A percentile compares a stretch with the other conserved stretches of the same genome.
Evolutionary conservation across 371 early-diverging fungal species (phyloP).

Genomic region (Globomyces sp.): DNA sequence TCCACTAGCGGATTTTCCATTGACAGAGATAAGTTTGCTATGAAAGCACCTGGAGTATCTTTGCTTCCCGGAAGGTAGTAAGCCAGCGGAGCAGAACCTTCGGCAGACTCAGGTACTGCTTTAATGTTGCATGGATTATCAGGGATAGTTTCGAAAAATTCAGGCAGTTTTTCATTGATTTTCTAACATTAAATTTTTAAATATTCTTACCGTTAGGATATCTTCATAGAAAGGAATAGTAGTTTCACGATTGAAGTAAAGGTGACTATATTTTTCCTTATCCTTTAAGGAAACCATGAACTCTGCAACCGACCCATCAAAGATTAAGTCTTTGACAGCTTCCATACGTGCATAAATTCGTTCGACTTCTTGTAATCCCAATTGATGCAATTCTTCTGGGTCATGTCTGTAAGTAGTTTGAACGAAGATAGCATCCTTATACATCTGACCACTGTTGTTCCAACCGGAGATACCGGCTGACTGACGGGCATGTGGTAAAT

Average conservation of each 20-base stretch:
- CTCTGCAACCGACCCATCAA: conserved; percentile 33
- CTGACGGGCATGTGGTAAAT: conserved; percentile 34
- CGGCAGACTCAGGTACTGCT: conserved; percentile 29
- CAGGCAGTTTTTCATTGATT: conserved; percentile 28
- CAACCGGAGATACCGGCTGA: conserved; percentile 37
- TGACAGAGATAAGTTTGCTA: conserved; percentile 22
- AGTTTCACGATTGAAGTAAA: conserved; percentile 23
- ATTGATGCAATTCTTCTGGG: conserved; percentile 37
- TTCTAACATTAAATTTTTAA: conserved; percentile 12
- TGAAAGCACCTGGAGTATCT: conserved; percentile 3
- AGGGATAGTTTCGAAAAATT: conserved; percentile 35
- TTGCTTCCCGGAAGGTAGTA: conserved; percentile 35
- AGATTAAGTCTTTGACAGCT: conserved; percentile 29
- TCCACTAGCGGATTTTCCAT: conserved; percentile 27
- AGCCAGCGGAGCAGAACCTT: conserved; percentile 29
- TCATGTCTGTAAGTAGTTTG: conserved; percentile 30
- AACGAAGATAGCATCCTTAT: conserved; percentile 26
- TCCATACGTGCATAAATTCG: conserved; percentile 31
- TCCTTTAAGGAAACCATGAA: conserved; percentile 28
- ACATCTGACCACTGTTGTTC: conserved; percentile 26
- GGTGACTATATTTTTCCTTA: conserved; percentile 25
- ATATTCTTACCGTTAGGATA: conserved; percentile 15
- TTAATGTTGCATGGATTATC: conserved; percentile 30
- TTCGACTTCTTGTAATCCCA: conserved; percentile 33
- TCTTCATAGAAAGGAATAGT: conserved; percentile 24